Conservation (phyloP, 495 filamentous ascomycete species). For the Neurospora terricola region DNA sequence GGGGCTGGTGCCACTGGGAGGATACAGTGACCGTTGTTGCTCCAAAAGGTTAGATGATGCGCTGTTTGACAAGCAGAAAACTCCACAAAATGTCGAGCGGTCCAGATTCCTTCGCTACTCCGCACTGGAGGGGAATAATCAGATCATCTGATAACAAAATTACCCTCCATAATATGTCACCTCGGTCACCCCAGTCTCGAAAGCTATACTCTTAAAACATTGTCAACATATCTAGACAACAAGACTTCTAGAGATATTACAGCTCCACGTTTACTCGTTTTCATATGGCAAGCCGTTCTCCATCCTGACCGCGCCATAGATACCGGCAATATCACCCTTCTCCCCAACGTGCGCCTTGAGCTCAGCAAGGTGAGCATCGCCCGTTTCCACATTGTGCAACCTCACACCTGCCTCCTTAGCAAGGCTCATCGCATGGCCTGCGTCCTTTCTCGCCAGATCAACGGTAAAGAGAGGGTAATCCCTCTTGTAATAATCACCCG, state of each 20-base stretch:
- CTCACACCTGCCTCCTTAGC: slow-evolving; percentile 51
- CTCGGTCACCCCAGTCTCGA: background rate
- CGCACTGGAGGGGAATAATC: background rate
- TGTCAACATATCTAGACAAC: background rate
- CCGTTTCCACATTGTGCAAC: slow-evolving; percentile 56
- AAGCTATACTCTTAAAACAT: background rate
- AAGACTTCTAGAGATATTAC: background rate
- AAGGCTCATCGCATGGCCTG: slow-evolving; percentile 59
- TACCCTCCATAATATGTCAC: background rate
- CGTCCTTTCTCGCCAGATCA: slow-evolving; percentile 79
- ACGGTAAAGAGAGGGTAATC: slow-evolving; percentile 74
- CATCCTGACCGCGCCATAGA: slow-evolving; percentile 68
- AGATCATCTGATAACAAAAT: background rate
- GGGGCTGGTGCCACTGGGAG: background rate
- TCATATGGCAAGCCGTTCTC: slow-evolving; percentile 64
- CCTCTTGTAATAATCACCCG: slow-evolving; percentile 58
- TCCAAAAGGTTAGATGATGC: background rate
- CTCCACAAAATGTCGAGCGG: background rate
- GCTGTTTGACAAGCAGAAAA: background rate
- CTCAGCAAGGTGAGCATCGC: slow-evolving; percentile 50
- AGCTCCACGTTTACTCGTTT: slow-evolving; percentile 26
- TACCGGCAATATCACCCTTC: slow-evolving; percentile 72
- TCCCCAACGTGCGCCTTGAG: slow-evolving; percentile 65
- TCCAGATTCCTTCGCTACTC: background rate
- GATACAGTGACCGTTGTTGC: background rate